A percentile compares a stretch with the other conserved stretches of the same genome.
These are phyloP conservation scores for Dactylellina sp. DNA, from an alignment of 2,329 filamentous ascomycete genomes.

Conservation along the genomic window DNA sequence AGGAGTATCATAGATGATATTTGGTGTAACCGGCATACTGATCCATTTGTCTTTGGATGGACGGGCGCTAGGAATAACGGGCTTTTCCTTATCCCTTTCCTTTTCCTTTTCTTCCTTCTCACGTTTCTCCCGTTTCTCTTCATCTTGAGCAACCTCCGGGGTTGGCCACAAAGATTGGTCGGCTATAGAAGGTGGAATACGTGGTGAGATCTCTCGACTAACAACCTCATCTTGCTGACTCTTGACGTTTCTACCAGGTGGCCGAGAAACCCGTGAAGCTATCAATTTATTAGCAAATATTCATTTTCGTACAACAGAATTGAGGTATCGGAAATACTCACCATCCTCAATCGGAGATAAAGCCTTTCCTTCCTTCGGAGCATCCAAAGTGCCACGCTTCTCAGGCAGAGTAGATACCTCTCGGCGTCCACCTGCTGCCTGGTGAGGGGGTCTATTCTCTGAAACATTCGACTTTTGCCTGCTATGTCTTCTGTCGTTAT, in stretches of 20 bases:
- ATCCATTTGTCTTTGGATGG: slow-evolving; percentile 84
- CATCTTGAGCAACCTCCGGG: slow-evolving; percentile 80
- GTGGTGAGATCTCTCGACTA: slow-evolving; percentile 61
- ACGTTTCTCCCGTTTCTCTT: slow-evolving; percentile 76
- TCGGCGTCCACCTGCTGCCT: slow-evolving; percentile 37
- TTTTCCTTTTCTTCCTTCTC: slow-evolving; percentile 70
- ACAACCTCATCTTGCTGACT: slow-evolving; percentile 55
- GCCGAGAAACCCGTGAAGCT: slow-evolving; percentile 43
- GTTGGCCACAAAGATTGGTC: slow-evolving; percentile 91
- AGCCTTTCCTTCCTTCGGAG: slow-evolving; percentile 34
- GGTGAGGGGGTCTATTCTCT: slow-evolving; percentile 39
- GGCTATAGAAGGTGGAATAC: slow-evolving; percentile 74
- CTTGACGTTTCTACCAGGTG: slow-evolving; percentile 34
- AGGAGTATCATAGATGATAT: slow-evolving; percentile 86
- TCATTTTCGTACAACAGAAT: not conserved
- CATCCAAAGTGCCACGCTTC: slow-evolving; percentile 39
- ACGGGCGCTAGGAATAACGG: slow-evolving; percentile 68
- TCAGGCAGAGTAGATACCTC: slow-evolving; percentile 29
- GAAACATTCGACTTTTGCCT: slow-evolving; percentile 45
- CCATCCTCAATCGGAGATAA: slow-evolving; percentile 45
- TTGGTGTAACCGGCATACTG: slow-evolving; percentile 82
- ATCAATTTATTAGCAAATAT: not conserved
- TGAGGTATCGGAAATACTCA: not conserved
- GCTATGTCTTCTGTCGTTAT: slow-evolving; percentile 46
- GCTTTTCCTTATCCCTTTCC: slow-evolving; percentile 74